Conservation (phyloP, 179 eudicot genomes). For the Spinacia oleracea region DNA sequence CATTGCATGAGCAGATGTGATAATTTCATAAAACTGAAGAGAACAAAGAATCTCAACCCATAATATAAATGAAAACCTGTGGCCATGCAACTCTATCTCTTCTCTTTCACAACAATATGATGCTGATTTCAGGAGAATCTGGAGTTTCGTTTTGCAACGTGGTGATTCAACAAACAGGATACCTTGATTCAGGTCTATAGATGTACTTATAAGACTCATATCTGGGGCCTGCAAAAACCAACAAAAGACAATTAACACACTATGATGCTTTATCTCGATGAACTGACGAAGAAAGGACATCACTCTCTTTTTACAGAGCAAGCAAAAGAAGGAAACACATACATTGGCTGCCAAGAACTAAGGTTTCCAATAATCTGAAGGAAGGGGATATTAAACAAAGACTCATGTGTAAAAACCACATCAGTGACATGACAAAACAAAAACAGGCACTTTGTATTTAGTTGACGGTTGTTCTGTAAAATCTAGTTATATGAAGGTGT, state of each 20-base stretch:
- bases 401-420: not conserved
- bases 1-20: not conserved
- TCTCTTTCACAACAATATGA: conserved; percentile 35
- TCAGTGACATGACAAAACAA: not conserved
- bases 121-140: conserved; percentile 52
- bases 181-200: conserved; percentile 63
- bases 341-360: not conserved
- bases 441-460: not conserved
- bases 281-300: not conserved
- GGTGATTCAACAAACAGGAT: conserved; percentile 69
- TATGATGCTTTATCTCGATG: not conserved
- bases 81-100: conserved; percentile 57
- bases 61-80: conserved; percentile 46
- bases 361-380: not conserved
- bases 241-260: conserved; percentile 4
- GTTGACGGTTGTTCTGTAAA: too few relatives aligned
- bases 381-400: not conserved
- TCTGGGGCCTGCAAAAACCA: conserved; percentile 69
- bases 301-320: not conserved
- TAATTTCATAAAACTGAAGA: not conserved
- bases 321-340: not conserved
- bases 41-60: not conserved
- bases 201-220: conserved; percentile 70
- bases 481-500: too few relatives aligned
- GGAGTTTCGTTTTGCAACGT: conserved; percentile 68